Evolutionary conservation across 805 yeast species (phyloP).

Genomic region (Starmerella kuoi): DNA sequence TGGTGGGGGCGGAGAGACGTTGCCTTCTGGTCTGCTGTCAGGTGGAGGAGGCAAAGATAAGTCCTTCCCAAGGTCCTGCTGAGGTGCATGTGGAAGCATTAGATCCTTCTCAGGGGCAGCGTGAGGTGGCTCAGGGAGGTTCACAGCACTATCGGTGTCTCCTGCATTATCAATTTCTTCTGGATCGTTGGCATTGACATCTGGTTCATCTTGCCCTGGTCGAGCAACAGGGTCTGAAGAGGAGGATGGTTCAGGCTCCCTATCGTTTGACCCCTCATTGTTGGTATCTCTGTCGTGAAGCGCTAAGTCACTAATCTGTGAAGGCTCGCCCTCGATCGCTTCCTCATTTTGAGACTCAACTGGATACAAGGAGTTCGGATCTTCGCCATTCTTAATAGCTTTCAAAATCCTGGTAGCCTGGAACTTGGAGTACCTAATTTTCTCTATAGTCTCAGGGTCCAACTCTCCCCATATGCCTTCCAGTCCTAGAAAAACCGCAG

Average conservation of each 20-base stretch:
- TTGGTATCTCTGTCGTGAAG: no score
- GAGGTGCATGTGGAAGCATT: constrained; percentile 12
- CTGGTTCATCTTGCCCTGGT: neutral
- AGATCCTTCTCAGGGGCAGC: constrained; percentile 3
- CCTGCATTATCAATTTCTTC: neutral
- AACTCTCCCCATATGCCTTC: constrained; percentile 31
- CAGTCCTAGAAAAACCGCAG: constrained; percentile 42
- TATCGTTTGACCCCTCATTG: neutral
- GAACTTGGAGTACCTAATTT: constrained; percentile 49
- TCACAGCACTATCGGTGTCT: no score
- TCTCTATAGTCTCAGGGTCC: constrained; percentile 30
- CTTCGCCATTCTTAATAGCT: constrained; percentile 37
- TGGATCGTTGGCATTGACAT: neutral
- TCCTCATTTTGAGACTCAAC: constrained; percentile 10
- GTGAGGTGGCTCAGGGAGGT: constrained; percentile 6
- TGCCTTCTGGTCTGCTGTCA: constrained; percentile 13
- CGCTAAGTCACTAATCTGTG: neutral
- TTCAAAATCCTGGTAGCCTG: constrained; percentile 48
- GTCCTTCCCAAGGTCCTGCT: constrained; percentile 5
- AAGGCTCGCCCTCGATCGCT: neutral
- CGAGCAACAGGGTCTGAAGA: neutral
- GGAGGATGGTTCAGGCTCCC: neutral
- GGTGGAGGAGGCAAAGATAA: constrained; percentile 18
- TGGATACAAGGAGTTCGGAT: constrained; percentile 46
- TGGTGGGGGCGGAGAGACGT: neutral